Evolutionary conservation across 2,329 filamentous ascomycete species (phyloP), one percentile per base, ranked within the genome.

Genomic region (Epichloe brachyelytri): DNA sequence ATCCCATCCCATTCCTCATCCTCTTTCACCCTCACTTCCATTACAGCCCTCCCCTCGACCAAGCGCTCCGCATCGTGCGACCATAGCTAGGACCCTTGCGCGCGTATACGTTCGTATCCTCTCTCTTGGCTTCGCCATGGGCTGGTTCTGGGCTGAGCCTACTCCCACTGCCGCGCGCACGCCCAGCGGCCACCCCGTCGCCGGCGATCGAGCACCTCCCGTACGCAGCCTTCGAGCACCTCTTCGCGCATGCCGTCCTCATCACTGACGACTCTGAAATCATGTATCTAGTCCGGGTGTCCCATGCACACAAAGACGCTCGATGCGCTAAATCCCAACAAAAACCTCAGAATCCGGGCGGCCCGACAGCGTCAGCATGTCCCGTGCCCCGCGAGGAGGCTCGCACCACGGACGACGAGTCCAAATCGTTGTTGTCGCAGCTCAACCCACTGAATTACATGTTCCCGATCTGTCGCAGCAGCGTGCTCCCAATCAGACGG

Each of bases 391-490:
- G 76, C 57, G 67, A 58, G 33, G 67, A 58, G 33, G 61, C 60
- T 45, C 54, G 59, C 40, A 51, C 56, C 20, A 22, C 55, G 11
- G 54, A 63, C 20, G 61, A 68, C 40, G 62, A 72, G 55, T 60
- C 68, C 39, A 68, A 69, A 53, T 76, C 75, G 1, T 62, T 76
- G 19, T 64, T 81, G 10, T 79, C 78, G 3, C 77, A 75, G 60
- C 69, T 81, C 50, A 82, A 82, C 61, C 78, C 78, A 5, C 76
- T 98, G 49, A 98, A 98, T 73, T 96, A 91, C 75, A 98, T 98
- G 91, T 95, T 94, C 66, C 79, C 40, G 80, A 85, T 55, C 75
- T 97, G 44, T 91, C 90, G 6, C 91, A 97, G 70, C 78, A 82
- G 33, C 85, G 79, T 46, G 82, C 88, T 2, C 73, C 80, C 0